phyloP scores from a whole-genome alignment of 768 basidiomycete genomes.

The Tylopilus intermedius region DNA sequence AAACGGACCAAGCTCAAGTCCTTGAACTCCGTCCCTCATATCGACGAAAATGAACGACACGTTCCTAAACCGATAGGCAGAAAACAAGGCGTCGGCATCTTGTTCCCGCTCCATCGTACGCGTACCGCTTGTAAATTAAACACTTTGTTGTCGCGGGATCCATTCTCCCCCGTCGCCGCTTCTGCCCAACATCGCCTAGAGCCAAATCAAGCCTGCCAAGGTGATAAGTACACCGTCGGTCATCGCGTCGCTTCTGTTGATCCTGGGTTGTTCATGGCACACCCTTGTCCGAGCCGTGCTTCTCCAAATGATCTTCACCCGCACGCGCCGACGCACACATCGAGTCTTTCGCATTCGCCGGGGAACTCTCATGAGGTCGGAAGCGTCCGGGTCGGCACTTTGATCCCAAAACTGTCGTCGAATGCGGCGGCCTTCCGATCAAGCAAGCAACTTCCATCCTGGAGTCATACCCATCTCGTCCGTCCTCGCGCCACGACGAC shows the following conservation, averaged over 20 bases:
- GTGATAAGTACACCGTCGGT: constrained; percentile 10
- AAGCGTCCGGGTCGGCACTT: background rate
- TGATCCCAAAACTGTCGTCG: constrained; percentile 7
- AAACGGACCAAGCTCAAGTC: constrained; percentile 6
- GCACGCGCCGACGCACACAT: constrained; percentile 10
- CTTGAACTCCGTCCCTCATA: background rate
- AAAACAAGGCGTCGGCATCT: constrained; percentile 7
- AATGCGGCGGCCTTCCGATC: constrained; percentile 6
- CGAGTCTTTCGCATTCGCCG: constrained; percentile 7
- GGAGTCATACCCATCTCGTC: constrained; percentile 3
- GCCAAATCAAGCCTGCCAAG: constrained; percentile 10
- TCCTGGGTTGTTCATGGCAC: constrained; percentile 10
- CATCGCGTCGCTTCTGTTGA: constrained; percentile 18
- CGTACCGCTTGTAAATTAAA: constrained; percentile 13
- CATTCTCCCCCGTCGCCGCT: constrained; percentile 1
- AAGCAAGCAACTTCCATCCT: constrained; percentile 17
- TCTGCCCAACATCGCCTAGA: constrained; percentile 4
- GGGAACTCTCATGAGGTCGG: constrained; percentile 1
- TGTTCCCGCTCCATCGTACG: constrained; percentile 13
- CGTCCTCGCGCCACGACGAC: background rate
- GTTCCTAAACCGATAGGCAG: background rate
- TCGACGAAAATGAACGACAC: constrained; percentile 22
- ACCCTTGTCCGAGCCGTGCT: constrained; percentile 1
- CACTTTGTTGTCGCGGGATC: background rate
- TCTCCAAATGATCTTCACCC: constrained; percentile 23